Percentiles rank a stretch among this genome's conserved stretches.
phyloP scores from a whole-genome alignment of 305 asterid genomes.

The Rubia balearica region DNA sequence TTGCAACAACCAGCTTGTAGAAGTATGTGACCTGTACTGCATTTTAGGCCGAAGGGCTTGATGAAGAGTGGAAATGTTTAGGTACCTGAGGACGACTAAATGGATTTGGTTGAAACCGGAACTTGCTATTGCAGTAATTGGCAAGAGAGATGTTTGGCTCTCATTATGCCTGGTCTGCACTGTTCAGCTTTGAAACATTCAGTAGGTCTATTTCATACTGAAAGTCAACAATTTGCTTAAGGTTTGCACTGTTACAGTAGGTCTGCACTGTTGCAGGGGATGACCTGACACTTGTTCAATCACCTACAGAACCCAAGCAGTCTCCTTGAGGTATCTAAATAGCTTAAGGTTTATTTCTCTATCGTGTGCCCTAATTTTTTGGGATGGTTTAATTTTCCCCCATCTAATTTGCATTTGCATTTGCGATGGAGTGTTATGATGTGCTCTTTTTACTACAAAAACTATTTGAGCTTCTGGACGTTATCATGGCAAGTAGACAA shows the following conservation, averaged over 20 bases:
- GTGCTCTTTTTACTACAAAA: not conserved
- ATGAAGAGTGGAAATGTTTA: constrained; percentile 13
- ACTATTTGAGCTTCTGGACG: not conserved
- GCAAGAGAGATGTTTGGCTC: constrained; percentile 20
- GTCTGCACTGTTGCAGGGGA: constrained; percentile 99
- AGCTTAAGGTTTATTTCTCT: not conserved
- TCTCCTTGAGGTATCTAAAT: constrained; percentile 64
- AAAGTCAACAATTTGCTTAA: too few relatives aligned
- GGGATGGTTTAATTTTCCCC: not conserved
- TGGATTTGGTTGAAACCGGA: constrained; percentile 20
- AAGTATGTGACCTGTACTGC: constrained; percentile 11
- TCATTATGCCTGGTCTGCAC: constrained; percentile 19
- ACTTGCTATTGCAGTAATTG: constrained; percentile 5
- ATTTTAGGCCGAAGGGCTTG: constrained; percentile 16
- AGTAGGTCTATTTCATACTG: constrained; percentile 22
- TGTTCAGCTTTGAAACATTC: constrained; percentile 9
- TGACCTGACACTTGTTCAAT: constrained; percentile 60
- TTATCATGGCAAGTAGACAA: not conserved
- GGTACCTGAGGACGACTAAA: constrained; percentile 10
- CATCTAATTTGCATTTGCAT: not conserved
- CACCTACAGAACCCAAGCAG: constrained; percentile 96
- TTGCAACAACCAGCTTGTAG: not conserved
- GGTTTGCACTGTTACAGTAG: too few relatives aligned
- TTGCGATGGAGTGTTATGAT: not conserved
- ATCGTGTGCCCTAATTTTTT: not conserved